These are phyloP conservation scores for Flaveria floridana DNA, from an alignment of 140 eudicot genomes.

Conservation along the genomic window DNA sequence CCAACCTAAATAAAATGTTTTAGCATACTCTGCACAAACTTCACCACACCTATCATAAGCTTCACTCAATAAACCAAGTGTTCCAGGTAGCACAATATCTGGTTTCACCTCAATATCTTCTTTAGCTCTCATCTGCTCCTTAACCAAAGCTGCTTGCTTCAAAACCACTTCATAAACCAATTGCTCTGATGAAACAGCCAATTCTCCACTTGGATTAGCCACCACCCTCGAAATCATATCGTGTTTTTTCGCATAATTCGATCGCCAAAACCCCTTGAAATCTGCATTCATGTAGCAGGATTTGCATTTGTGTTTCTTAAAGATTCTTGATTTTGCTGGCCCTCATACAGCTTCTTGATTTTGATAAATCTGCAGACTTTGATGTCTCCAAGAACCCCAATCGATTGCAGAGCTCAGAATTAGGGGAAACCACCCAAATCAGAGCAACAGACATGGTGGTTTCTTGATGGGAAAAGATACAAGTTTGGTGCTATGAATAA, in stretches of 20 bases:
- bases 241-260: conserved; percentile 36
- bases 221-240: conserved; percentile 58
- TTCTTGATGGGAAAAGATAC: conserved; percentile 27
- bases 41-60: conserved; percentile 95
- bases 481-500: conserved; percentile 24
- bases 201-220: conserved; percentile 71
- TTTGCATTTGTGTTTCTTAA: conserved; percentile 38
- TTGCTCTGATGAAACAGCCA: conserved; percentile 75
- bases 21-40: conserved; percentile 99
- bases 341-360: conserved; percentile 34
- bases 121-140: conserved; percentile 47
- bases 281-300: conserved; percentile 43
- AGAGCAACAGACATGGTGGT: conserved; percentile 73
- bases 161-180: conserved; percentile 90
- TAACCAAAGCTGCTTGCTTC: conserved; percentile 94
- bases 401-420: conserved; percentile 52
- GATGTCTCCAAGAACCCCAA: conserved; percentile 49
- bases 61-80: conserved; percentile 69
- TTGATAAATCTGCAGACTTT: conserved; percentile 44
- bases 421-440: conserved; percentile 71
- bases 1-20: conserved; percentile 96
- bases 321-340: conserved; percentile 43
- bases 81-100: conserved; percentile 75
- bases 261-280: conserved; percentile 29
- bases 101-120: conserved; percentile 76